A percentile compares a stretch with the other conserved stretches of the same genome.
phyloP scores from a whole-genome alignment of 768 basidiomycete genomes.

The Trametes meyenii region DNA sequence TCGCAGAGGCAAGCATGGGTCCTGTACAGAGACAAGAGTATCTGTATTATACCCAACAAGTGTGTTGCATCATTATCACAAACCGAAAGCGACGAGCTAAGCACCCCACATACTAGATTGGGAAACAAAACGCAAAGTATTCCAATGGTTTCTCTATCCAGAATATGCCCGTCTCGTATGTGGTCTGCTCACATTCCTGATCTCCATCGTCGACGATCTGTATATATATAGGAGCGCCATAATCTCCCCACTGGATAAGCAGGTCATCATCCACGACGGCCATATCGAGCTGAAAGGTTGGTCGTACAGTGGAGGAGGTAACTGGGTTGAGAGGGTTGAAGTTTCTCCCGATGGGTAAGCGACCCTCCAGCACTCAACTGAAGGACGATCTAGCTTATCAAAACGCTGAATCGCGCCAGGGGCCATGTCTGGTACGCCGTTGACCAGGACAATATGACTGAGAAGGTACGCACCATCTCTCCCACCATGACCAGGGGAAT shows the following conservation, averaged over 20 bases:
- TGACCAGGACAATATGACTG: slow-evolving; percentile 48
- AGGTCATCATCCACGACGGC: slow-evolving; percentile 52
- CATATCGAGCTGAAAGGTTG: slow-evolving; percentile 42
- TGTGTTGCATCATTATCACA: slow-evolving; percentile 17
- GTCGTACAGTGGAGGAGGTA: slow-evolving; percentile 42
- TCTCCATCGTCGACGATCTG: no score
- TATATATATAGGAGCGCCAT: slow-evolving; percentile 47
- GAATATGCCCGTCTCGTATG: slow-evolving; percentile 61
- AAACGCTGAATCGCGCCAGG: slow-evolving; percentile 26
- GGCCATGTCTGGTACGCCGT: slow-evolving; percentile 56
- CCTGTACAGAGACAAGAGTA: slow-evolving; percentile 59
- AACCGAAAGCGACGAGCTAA: background rate
- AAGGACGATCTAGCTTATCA: no score
- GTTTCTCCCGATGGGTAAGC: slow-evolving; percentile 51
- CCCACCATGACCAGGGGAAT: background rate
- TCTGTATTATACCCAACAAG: slow-evolving; percentile 53
- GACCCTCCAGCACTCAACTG: background rate
- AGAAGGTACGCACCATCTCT: slow-evolving; percentile 42
- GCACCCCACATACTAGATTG: slow-evolving; percentile 38
- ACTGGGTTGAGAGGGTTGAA: slow-evolving; percentile 61
- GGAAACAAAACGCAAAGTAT: slow-evolving; percentile 54
- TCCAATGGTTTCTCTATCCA: slow-evolving; percentile 61
- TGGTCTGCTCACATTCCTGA: slow-evolving; percentile 6
- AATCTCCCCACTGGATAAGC: slow-evolving; percentile 46
- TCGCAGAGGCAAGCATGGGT: slow-evolving; percentile 50